Base-by-base conservation (phyloP, 164 flowering plant genomes). In the Piper betle region DNA sequence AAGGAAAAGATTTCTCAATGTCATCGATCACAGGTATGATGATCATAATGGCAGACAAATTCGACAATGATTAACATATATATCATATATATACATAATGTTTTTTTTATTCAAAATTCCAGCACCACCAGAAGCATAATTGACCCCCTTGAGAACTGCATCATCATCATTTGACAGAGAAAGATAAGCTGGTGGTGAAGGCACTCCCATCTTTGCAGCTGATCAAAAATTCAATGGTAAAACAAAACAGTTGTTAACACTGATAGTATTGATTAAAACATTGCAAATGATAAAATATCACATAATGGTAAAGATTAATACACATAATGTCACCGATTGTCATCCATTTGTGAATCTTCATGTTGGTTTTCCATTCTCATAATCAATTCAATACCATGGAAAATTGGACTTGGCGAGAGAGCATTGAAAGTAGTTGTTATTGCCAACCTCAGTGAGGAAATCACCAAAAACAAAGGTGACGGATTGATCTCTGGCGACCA, bases 101-200 rank as follows among this genome's bases (percentile, higher is more conserved):
- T n/a, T n/a, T n/a, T 95, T 91, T 1, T 91, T 93, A 55, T 86
- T 87, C 60, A 87, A 85, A 64, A 91, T 87, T 53, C 97, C 97
- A 25, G 95, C 95, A 60, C 97, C 97, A 20, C 97, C 97, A 3
- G 97, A 91, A 2, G 97, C 97, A 73, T 81, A 87, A 55, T 86
- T 91, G 4, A 86, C 87, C 13, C 97, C 97, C 42, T 74, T 68
- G 10, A 83, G 79, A 9, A 86, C 46, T 17, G 71, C 73, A 69
- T 87, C 80, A 42, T 75, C 90, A 39, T 70, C 72, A 16, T 57
- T 50, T 4, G 84, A 68, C 70, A 85, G 15, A 1, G 95, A 84
- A n/a, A 90, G 85, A 71, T 74, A 84, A 0, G 97, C 83, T 2
- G 91, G 95, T 0, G 97, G 86, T 0, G 92, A 52, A 52, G 81